Evolutionary conservation across 176 grass and related monocot species (phyloP), one percentile per base, ranked within the genome.

Genomic region (Hsuehochloa calcarea): DNA sequence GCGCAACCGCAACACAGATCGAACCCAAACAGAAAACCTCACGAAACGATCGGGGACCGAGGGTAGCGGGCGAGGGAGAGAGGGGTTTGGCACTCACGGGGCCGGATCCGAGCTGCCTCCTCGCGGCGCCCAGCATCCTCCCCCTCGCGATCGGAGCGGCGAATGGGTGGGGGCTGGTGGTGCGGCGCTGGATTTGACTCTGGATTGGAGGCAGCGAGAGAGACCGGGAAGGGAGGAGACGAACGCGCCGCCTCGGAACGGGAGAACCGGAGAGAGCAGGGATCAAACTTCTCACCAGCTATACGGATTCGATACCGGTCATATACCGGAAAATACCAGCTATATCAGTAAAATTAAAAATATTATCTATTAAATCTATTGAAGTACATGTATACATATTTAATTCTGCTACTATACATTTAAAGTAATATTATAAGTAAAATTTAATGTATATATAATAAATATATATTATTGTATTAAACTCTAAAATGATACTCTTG

Each of bases 41-140:
- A 31, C 26, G 84, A 83, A 50, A 41, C 74, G 67, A 80, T 50
- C 58, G 31, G 71, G 19, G 2, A 13, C 29, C 10, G 47, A 50
- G 55, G 54, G 22, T n/a, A 7, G 25, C 46, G 39, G 39, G 37
- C 49, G 65, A 51, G 5, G 46, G 25, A 0, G 62, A 23, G 35
- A 8, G 62, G 84, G 10, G 43, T 66, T 72, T 37, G 83, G 46
- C 56, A 83, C 89, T 90, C 64, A 97, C 86, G 72, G 76, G 75
- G 45, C 89, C 92, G 74, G 86, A 91, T 93, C 92, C 95, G 89
- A 95, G 88, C 89, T 82, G 93, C 79, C 87, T 92, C 84, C 90
- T 90, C 85, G 75, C 92, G 74, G 90, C 87, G 64, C 89, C 89
- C 90, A 94, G 90, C 92, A 97, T 95, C 84, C 56, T 94, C 80